Base-by-base conservation (phyloP, 768 basidiomycete species). In the Suillus weaverae region DNA sequence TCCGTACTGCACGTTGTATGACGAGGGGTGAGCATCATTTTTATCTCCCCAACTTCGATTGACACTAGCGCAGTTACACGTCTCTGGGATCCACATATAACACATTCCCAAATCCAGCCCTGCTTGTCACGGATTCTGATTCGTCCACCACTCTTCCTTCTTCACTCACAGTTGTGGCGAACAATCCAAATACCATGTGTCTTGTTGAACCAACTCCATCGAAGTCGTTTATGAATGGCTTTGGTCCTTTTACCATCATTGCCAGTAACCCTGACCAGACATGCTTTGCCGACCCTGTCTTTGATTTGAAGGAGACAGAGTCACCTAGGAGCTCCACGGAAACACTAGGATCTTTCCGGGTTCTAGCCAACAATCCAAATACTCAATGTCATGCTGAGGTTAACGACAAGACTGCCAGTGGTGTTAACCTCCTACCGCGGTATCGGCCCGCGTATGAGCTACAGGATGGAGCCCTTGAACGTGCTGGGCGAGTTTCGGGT, bases 21-120 rank as follows among this genome's bases (percentile, higher is more conserved):
- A 99, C 70, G 82, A 91, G 78, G 97, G 97, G 92, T 96, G 64
- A 62, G 89, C 75, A 13, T 60, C 60, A 1, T 60, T 59, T 32
- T 44, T 4, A 41, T 56, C 26, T 54, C 59, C 4, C 48, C 30
- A 61, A 44, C 36, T 44, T 26, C 32, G 10, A 41, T 39, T 53
- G 46, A 66, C 38, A 64, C 51, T 26, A 26, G 46, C 7, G 56
- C 67, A 97, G 95, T n/a, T 99, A 97, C 77, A 99, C 97, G 3
- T 98, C 97, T 5, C 86, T 99, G 22, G 97, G 97, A 20, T 97
- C 96, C 13, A 95, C 91, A 9, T 93, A 87, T 78, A 97, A 99
- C 78, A 99, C 97, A 0, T 90, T 89, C 73, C 95, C 89, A 0
- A 99, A 99, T 71, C 96, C 97, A 2, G 89, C 92, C 1, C 85